Conservation (phyloP, 768 basidiomycete genomes). For the Xanthoconium purpureum region DNA sequence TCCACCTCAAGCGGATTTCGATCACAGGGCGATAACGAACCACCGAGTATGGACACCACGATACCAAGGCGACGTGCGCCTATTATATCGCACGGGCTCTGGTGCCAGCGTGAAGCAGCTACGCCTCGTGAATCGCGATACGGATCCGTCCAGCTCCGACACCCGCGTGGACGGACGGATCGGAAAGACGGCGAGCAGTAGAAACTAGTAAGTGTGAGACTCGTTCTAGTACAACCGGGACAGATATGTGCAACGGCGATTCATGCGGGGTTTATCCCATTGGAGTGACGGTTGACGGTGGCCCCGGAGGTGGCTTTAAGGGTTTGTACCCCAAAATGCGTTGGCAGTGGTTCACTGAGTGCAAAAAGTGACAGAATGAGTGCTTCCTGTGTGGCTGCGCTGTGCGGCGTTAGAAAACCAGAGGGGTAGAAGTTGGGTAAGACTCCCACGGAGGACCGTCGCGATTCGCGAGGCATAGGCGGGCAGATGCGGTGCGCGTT, state of each 20-base stretch:
- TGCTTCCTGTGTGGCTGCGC: not conserved
- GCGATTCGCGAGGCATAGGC: slow-evolving; percentile 13
- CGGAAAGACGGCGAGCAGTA: not conserved
- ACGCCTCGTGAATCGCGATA: not conserved
- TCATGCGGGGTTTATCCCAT: slow-evolving; percentile 13
- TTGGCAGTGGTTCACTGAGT: not conserved
- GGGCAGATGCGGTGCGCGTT: not conserved
- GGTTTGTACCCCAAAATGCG: slow-evolving; percentile 12
- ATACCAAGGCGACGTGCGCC: not conserved
- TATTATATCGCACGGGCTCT: not conserved
- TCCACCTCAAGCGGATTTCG: not conserved
- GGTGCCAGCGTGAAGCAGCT: not conserved
- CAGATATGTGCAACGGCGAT: not conserved
- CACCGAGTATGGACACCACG: not conserved
- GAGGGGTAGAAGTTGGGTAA: not conserved
- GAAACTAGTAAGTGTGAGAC: not conserved
- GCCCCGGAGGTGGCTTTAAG: not conserved
- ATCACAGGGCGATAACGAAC: not conserved
- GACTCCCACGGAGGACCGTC: slow-evolving; percentile 11
- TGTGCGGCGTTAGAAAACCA: not conserved
- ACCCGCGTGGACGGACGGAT: slow-evolving; percentile 2
- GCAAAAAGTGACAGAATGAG: not conserved
- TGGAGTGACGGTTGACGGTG: not conserved
- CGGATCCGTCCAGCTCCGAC: slow-evolving; percentile 12
- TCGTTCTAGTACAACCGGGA: slow-evolving; percentile 1